Conservation (phyloP, 208 protist genomes). For the Crithidia expoeki region DNA sequence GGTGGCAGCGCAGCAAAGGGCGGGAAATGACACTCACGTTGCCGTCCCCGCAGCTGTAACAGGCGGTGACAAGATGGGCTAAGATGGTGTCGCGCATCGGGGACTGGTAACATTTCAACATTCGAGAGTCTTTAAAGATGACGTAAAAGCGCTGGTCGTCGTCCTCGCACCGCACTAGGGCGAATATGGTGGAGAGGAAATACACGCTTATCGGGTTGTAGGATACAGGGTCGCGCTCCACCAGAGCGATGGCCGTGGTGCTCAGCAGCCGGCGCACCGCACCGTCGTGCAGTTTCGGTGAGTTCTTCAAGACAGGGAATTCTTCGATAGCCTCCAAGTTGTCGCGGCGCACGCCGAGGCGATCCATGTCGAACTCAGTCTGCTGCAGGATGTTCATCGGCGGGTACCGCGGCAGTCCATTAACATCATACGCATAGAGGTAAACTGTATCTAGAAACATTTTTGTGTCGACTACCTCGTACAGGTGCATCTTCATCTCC, state of each 20-base stretch:
- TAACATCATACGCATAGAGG: slow-evolving; percentile 45
- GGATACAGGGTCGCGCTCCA: slow-evolving; percentile 86
- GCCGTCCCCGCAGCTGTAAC: slow-evolving; percentile 69
- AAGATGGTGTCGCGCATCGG: slow-evolving; percentile 86
- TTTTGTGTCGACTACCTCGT: slow-evolving; percentile 38
- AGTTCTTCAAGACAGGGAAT: slow-evolving; percentile 78
- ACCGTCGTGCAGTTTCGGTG: slow-evolving; percentile 44
- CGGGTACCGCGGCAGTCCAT: slow-evolving; percentile 61
- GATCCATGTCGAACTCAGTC: slow-evolving; percentile 68
- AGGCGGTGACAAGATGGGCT: slow-evolving; percentile 83
- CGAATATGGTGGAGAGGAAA: slow-evolving; percentile 69
- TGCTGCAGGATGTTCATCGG: slow-evolving; percentile 51
- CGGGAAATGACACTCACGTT: slow-evolving; percentile 67
- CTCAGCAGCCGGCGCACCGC: slow-evolving; percentile 73
- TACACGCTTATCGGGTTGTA: slow-evolving; percentile 82
- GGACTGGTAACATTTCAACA: slow-evolving; percentile 81
- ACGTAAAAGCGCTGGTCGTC: slow-evolving; percentile 88
- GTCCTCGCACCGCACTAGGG: slow-evolving; percentile 78
- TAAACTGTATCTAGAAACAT: slow-evolving; percentile 48
- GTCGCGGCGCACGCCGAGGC: slow-evolving; percentile 68
- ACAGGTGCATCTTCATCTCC: slow-evolving; percentile 78
- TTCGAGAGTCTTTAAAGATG: slow-evolving; percentile 70
- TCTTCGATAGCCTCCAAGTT: slow-evolving; percentile 72
- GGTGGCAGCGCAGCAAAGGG: slow-evolving; percentile 62
- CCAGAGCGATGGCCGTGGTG: slow-evolving; percentile 70